Base-by-base conservation (phyloP, 2,329 filamentous ascomycete genomes). In the Seiridium unicorne region DNA sequence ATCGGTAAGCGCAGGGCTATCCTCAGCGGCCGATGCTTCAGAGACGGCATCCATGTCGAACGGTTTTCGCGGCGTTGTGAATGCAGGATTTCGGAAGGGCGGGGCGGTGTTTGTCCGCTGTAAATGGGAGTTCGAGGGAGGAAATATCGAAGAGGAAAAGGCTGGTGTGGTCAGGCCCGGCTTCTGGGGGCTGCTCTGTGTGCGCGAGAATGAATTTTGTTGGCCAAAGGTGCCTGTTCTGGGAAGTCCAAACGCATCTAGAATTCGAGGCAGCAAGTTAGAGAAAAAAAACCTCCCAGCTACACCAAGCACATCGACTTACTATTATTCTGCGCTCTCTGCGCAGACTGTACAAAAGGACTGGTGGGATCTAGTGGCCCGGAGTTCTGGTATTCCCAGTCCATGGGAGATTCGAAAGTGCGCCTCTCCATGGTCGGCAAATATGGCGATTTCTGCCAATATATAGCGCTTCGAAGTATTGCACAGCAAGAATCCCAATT, bases 371-470 rank as follows among this genome's bases (percentile, higher is more conserved):
- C 86, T 62, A 85, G 73, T 18, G 84, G 85, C 1, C 81, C 84
- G 53, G 76, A 73, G 62, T 78, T 79, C 66, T 88, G 81, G 71
- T 86, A 89, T 70, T 89, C 84, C 83, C 84, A 89, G 67, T 89
- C 86, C 86, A 89, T 89, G 63, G 78, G 85, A 62, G 83, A 78
- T 73, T 88, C 85, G 64, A 78, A 82, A 2, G 81, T 85, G 67
- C 86, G 78, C 65, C 79, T 78, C 58, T 84, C 79, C 79, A 84
- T 86, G 65, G 40, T 11, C 7, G 31, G 44, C 10, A 49, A 18
- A 58, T 31, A 42, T 13, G 42, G 18, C 47, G 3, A 48, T 11
- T 35, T 51, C 11, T 35, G 10, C 49, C 31, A 38, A 4, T 42
- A 42, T 13, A 11, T 36, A 51, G 49, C 49, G 32, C 34, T 31